Evolutionary conservation across 2,329 filamentous ascomycete species (phyloP), one percentile per base, ranked within the genome.

Genomic region (Fusarium veterinarium): DNA sequence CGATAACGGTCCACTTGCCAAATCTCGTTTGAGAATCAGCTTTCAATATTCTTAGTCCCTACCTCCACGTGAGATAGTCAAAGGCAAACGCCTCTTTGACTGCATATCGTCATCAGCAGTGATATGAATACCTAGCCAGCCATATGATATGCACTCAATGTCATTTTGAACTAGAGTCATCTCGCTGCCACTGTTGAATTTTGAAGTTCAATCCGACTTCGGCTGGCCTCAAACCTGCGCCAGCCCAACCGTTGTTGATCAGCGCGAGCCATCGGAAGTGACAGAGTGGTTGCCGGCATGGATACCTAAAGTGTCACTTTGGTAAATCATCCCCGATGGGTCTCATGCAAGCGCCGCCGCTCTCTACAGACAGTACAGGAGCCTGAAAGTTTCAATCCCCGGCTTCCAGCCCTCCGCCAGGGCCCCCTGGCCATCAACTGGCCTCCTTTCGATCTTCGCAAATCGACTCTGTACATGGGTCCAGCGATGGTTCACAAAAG

Each of bases 401-500:
- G 42, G 58, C 57, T 46, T 55, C 48, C 48, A 49, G 28, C 30
- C 19, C 37, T 42, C 35, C 40, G 41, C 40, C 59, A 57, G 46
- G 59, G 69, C 25, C 44, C 46, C 68, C 71, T 38, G 38, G 66
- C 48, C 44, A 30, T 67, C 30, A 30, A 55, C 40, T 45, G 44
- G 28, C 60, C 60, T 64, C 48, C 62, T 67, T 64, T 74, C 52
- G 74, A 74, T 73, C 74, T 71, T 77, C 61, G 72, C 67, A 75
- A 76, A 76, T 77, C 74, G 66, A 64, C 49, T 55, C 51, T 49
- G 53, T 64, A 55, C 60, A 67, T 63, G 58, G 66, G 52, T 59
- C 59, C 53, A 48, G 37, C 48, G 51, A 56, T 44, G 41, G 48
- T 58, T 68, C 45, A 28, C 46, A 56, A 53, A 44, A 33, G 45